Conservation (phyloP, 257 asterid species). For the Cynanchum wilfordii region DNA sequence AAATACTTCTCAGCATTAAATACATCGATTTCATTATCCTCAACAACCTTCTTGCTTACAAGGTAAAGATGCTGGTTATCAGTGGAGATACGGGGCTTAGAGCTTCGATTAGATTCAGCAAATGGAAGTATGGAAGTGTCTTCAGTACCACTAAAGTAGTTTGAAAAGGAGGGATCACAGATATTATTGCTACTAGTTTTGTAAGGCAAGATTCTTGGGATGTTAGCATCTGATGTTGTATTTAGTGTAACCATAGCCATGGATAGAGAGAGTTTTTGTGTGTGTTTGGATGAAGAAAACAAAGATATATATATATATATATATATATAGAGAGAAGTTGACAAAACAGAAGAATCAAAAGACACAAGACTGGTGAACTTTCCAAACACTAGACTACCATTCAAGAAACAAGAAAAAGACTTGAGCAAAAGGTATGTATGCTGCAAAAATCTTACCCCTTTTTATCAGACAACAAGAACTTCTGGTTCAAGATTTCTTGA, state of each 20-base stretch:
- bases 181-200: conserved; percentile 17
- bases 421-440: conserved; percentile 1
- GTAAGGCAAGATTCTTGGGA: conserved; percentile 18
- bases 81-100: conserved; percentile 22
- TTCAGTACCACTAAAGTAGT: conserved; percentile 45
- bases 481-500: not conserved
- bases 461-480: not conserved
- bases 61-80: conserved; percentile 25
- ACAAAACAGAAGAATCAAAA: not conserved
- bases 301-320: not conserved
- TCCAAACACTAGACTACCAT: conserved; percentile 14
- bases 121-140: conserved; percentile 36
- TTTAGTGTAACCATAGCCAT: conserved; percentile 43
- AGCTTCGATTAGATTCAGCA: conserved; percentile 22
- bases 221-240: conserved; percentile 25
- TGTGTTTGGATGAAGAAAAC: not conserved
- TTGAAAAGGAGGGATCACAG: conserved; percentile 49
- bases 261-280: conserved; percentile 13
- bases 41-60: conserved; percentile 27
- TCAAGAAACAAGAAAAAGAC: conserved; percentile 15
- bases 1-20: conserved; percentile 76
- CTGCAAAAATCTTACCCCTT: conserved; percentile 2
- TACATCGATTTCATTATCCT: conserved; percentile 64
- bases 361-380: not conserved
- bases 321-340: not conserved